Evolutionary conservation across 176 grass and related monocot genomes (phyloP).

Genomic region (Oryza australiensis): DNA sequence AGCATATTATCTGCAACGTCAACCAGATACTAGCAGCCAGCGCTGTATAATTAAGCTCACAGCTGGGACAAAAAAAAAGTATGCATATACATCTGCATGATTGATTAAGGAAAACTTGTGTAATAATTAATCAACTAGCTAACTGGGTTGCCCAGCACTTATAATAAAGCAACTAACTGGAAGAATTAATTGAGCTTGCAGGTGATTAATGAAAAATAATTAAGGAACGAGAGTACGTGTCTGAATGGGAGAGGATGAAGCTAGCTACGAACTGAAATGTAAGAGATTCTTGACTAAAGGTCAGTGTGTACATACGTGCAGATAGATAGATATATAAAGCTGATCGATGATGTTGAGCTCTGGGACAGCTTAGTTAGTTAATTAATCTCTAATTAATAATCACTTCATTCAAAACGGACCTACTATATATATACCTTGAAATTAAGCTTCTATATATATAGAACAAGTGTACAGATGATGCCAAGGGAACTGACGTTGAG

Average conservation of each 20-base stretch:
- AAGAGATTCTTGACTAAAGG: background rate
- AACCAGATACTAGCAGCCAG: constrained; percentile 1
- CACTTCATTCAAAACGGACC: background rate
- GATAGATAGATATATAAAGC: background rate
- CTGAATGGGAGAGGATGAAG: background rate
- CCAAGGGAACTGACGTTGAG: background rate
- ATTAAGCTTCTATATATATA: background rate
- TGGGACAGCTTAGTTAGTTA: background rate
- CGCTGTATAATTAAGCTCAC: background rate
- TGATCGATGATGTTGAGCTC: background rate
- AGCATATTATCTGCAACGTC: constrained; percentile 9
- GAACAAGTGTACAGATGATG: background rate
- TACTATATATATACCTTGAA: background rate
- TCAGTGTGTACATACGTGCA: background rate
- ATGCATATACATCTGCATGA: background rate
- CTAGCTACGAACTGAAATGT: background rate
- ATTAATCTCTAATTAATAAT: background rate
- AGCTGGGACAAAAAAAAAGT: constrained; percentile 17
- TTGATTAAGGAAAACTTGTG: constrained; percentile 22
- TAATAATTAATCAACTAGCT: background rate
- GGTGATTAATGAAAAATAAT: background rate
- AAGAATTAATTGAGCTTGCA: background rate
- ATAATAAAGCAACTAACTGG: background rate
- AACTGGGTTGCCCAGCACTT: background rate
- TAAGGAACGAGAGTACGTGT: background rate